Percentiles rank a stretch among this genome's conserved stretches.
These are phyloP conservation scores for Malania oleifera DNA, from an alignment of 164 flowering plant species.

Conservation along the genomic window DNA sequence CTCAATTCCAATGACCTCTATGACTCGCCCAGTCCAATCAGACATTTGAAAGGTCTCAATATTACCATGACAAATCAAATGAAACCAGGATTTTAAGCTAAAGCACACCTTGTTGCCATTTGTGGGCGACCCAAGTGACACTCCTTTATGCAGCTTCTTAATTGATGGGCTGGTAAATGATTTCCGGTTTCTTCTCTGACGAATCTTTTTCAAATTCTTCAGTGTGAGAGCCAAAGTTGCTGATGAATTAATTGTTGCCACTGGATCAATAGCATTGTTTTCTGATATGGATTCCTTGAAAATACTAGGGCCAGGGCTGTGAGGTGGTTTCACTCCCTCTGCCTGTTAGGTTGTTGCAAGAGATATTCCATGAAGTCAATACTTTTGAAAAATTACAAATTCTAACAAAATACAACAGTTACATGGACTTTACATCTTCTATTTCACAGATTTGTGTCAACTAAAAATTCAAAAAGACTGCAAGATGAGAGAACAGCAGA, in stretches of 20 bases:
- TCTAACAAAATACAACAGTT: no score
- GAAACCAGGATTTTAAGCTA: neutral
- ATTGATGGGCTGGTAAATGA: slow-evolving; percentile 20
- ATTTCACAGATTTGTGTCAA: no score
- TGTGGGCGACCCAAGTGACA: slow-evolving; percentile 11
- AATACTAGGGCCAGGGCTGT: slow-evolving; percentile 11
- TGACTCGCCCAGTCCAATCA: no score
- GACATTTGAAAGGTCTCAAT: no score
- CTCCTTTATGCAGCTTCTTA: slow-evolving; percentile 24
- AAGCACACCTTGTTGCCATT: slow-evolving; percentile 27
- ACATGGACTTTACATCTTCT: no score
- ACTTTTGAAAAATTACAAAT: no score
- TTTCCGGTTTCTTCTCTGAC: slow-evolving; percentile 18
- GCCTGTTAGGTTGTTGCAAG: slow-evolving; percentile 19
- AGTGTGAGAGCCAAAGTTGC: slow-evolving; percentile 9
- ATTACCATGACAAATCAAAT: no score
- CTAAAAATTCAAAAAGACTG: no score
- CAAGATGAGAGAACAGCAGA: no score
- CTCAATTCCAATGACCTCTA: no score
- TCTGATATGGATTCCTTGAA: slow-evolving; percentile 16
- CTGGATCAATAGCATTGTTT: slow-evolving; percentile 14
- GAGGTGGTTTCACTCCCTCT: slow-evolving; percentile 18
- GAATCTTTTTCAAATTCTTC: slow-evolving; percentile 21
- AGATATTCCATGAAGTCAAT: slow-evolving; percentile 1
- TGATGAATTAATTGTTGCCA: slow-evolving; percentile 13